Percentiles rank a stretch among this genome's conserved stretches.
These are phyloP conservation scores for Pyrenochaeta sp. DNA, from an alignment of 2,329 filamentous ascomycete genomes.

Conservation along the genomic window DNA sequence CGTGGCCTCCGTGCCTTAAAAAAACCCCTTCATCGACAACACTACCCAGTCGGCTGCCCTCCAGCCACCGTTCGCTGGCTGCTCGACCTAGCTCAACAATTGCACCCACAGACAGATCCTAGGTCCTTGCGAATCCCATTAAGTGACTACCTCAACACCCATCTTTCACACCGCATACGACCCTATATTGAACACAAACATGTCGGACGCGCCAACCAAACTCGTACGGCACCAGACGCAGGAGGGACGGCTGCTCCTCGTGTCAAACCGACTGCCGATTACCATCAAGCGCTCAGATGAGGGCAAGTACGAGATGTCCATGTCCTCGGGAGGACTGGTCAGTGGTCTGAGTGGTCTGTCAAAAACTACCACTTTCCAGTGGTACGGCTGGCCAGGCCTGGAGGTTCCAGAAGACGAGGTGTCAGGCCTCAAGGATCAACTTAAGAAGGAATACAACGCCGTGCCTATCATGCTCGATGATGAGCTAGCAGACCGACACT, in stretches of 20 bases:
- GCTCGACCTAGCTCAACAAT: slow-evolving; percentile 6
- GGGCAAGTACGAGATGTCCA: slow-evolving; percentile 90
- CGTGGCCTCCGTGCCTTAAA: slow-evolving; percentile 4
- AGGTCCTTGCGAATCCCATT: slow-evolving; percentile 3
- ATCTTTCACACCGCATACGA: slow-evolving; percentile 7
- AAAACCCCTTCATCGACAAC: not conserved
- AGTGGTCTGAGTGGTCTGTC: slow-evolving; percentile 90
- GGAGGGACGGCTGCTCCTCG: slow-evolving; percentile 73
- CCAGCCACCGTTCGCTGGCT: slow-evolving; percentile 2
- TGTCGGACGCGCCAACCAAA: slow-evolving; percentile 44
- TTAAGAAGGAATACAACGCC: slow-evolving; percentile 88
- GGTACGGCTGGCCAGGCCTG: slow-evolving; percentile 97
- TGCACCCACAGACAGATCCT: slow-evolving; percentile 7
- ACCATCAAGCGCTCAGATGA: slow-evolving; percentile 95
- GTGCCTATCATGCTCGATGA: slow-evolving; percentile 93
- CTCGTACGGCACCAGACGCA: slow-evolving; percentile 32
- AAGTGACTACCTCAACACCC: slow-evolving; percentile 5
- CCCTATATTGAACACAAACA: slow-evolving; percentile 15
- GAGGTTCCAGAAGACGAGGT: slow-evolving; percentile 89
- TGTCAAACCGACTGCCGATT: slow-evolving; percentile 94
- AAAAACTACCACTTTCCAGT: slow-evolving; percentile 94
- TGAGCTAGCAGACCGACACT: slow-evolving; percentile 91
- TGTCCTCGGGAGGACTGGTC: slow-evolving; percentile 96
- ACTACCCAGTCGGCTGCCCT: not conserved
- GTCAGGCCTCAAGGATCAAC: slow-evolving; percentile 73